Evolutionary conservation across 768 basidiomycete genomes (phyloP), one percentile per base, ranked within the genome.

Genomic region (Sarcomyxa edulis): DNA sequence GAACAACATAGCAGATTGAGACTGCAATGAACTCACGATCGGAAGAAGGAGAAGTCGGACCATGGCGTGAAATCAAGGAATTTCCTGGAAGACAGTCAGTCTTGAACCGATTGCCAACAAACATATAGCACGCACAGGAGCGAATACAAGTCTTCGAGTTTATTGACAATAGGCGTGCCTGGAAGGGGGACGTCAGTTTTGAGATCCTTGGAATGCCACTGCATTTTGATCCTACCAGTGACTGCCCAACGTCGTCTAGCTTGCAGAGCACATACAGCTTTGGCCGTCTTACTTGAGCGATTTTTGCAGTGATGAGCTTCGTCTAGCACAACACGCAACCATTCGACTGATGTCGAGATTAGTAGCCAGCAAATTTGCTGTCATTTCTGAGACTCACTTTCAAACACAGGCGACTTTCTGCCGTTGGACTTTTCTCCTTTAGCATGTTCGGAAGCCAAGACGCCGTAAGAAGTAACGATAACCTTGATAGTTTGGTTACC

Each of bases 291-390:
- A 50, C 89, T 93, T 5, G 74, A 72, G 16, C 94, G 74, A 9
- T 87, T 91, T 62, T 96, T 97, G 67, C 90, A 93, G 44, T 87
- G 79, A 59, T 98, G 95, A 2, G 95, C 95, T 60, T 98, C 95
- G 52, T 98, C 95, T 6, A 94, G 71, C 23, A 95, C 76, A 11
- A 90, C 72, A 36, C 86, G 72, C 37, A 87, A 67, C 88, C 87
- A 93, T 44, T 83, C 73, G 27, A 82, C 89, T 92, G 21, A 32
- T 38, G n/a, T n/a, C n/a, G n/a, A 32, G n/a, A n/a, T n/a, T n/a
- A n/a, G n/a, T n/a, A n/a, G n/a, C n/a, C n/a, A n/a, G n/a, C n/a
- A 47, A 16, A 46, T 21, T 16, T 41, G 36, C 18, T 43, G 27
- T 14, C 9, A 32, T 4, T 35, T 18, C n/a, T n/a, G 19, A 1